These are phyloP conservation scores for Amphibolis antarctica DNA, from an alignment of 106 monocot genomes.

Conservation along the genomic window DNA sequence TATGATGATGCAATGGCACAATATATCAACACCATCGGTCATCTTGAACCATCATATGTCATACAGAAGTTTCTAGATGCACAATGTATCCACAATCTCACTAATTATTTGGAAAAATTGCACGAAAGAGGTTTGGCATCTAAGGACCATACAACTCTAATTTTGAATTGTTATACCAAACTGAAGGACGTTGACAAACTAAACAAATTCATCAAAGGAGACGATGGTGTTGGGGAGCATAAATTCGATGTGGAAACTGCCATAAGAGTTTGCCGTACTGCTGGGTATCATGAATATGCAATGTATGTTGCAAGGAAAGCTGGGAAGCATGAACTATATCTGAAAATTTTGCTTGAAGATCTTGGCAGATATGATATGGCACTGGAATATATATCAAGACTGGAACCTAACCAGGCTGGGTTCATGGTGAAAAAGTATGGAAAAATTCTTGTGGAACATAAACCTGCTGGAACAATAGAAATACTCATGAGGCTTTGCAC, in stretches of 20 bases:
- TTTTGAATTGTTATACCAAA: conserved; percentile 95
- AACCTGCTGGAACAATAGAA: conserved; percentile 54
- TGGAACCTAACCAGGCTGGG: conserved; percentile 79
- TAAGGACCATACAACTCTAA: conserved; percentile 94
- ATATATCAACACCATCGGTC: conserved; percentile 85
- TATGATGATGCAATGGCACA: conserved; percentile 96
- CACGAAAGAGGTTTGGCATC: conserved; percentile 82
- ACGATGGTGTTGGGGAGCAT: conserved; percentile 57
- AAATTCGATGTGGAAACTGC: conserved; percentile 99
- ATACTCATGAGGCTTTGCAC: conserved; percentile 77
- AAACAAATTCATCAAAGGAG: conserved; percentile 91
- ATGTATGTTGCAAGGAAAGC: conserved; percentile 90
- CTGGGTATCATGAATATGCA: conserved; percentile 97
- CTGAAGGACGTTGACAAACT: conserved; percentile 95
- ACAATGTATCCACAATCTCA: conserved; percentile 82
- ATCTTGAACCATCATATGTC: conserved; percentile 97
- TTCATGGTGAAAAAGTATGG: conserved; percentile 87
- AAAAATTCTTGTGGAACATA: conserved; percentile 88
- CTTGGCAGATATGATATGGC: conserved; percentile 80
- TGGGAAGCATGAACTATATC: conserved; percentile 86
- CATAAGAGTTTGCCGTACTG: conserved; percentile 88
- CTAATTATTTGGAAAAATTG: conserved; percentile 86
- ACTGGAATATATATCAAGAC: conserved; percentile 70
- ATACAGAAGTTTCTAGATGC: conserved; percentile 99
- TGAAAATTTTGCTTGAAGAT: conserved; percentile 96